These are phyloP conservation scores for Blastobotrys apis DNA, from an alignment of 1,139 yeast species.

Conservation along the genomic window DNA sequence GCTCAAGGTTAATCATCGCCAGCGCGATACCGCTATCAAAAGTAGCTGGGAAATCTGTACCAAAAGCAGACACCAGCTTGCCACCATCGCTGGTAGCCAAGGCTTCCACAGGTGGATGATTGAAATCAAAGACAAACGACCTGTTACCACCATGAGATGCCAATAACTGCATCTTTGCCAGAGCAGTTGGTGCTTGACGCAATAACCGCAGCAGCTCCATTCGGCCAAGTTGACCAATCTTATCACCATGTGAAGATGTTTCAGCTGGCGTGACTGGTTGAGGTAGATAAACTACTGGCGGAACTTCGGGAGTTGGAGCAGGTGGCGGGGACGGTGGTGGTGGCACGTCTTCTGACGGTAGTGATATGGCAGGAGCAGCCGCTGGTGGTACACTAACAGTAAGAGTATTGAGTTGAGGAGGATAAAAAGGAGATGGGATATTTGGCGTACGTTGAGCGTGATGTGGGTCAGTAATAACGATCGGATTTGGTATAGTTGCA, in stretches of 20 bases:
- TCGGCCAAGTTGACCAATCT: slow-evolving; percentile 5
- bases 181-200: slow-evolving; percentile 17
- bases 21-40: slow-evolving; percentile 22
- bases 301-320: not conserved
- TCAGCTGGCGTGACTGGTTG: no score
- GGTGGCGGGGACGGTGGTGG: no score
- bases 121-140: slow-evolving; percentile 26
- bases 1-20: slow-evolving; percentile 20
- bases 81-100: slow-evolving; percentile 20
- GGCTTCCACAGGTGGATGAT: slow-evolving; percentile 22
- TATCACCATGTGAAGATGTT: no score
- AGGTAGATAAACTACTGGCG: no score
- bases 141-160: slow-evolving; percentile 16
- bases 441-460: no score
- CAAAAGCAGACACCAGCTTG: slow-evolving; percentile 21
- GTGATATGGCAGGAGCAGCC: no score
- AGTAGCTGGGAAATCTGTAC: slow-evolving; percentile 25
- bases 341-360: no score
- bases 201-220: slow-evolving; percentile 3
- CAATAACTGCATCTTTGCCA: slow-evolving; percentile 19
- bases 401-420: no score
- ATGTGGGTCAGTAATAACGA: not conserved
- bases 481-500: not conserved
- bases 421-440: no score
- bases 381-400: no score